These are phyloP conservation scores for Auricularia auricula-judae DNA, from an alignment of 768 basidiomycete species.

Conservation along the genomic window DNA sequence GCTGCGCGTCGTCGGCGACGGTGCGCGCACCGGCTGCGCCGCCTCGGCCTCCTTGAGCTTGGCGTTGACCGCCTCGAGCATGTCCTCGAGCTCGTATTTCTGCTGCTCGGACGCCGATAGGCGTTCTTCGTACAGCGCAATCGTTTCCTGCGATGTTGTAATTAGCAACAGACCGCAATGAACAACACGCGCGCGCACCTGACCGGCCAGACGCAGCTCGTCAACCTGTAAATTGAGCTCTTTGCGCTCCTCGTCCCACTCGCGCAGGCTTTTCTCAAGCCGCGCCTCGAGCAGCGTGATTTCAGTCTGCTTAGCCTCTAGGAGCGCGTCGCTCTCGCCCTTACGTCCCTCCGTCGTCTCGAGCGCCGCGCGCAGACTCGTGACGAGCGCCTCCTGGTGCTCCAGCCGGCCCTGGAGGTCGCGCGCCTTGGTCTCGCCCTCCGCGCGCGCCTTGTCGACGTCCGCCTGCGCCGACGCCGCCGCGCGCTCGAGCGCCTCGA, in stretches of 20 bases:
- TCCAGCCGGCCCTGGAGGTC: constrained; percentile 27
- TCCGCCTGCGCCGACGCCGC: constrained; percentile 26
- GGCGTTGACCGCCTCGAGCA: constrained; percentile 47
- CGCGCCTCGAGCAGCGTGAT: constrained; percentile 42
- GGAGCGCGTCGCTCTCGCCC: constrained; percentile 35
- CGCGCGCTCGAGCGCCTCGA: constrained; percentile 37
- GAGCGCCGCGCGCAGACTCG: constrained; percentile 41
- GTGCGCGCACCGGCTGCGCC: constrained; percentile 16
- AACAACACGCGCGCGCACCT: constrained; percentile 32
- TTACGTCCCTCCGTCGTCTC: constrained; percentile 39
- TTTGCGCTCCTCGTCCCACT: constrained; percentile 45
- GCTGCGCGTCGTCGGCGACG: constrained; percentile 19
- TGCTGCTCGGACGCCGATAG: constrained; percentile 57
- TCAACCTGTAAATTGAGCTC: constrained; percentile 70
- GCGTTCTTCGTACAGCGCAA: constrained; percentile 87
- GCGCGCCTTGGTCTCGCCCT: constrained; percentile 30
- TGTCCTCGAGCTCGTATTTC: constrained; percentile 70
- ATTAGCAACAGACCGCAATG: constrained; percentile 5
- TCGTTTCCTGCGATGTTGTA: constrained; percentile 59
- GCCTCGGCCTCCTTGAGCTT: constrained; percentile 26
- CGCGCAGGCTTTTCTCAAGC: constrained; percentile 27
- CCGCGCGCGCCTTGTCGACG: constrained; percentile 36
- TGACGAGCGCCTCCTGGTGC: constrained; percentile 31
- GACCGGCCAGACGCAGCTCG: constrained; percentile 78
- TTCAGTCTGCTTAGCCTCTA: constrained; percentile 51